A percentile compares a stretch with the other conserved stretches of the same genome.
Evolutionary conservation across 2,329 filamentous ascomycete genomes (phyloP).

Genomic region (Venturia effusa): DNA sequence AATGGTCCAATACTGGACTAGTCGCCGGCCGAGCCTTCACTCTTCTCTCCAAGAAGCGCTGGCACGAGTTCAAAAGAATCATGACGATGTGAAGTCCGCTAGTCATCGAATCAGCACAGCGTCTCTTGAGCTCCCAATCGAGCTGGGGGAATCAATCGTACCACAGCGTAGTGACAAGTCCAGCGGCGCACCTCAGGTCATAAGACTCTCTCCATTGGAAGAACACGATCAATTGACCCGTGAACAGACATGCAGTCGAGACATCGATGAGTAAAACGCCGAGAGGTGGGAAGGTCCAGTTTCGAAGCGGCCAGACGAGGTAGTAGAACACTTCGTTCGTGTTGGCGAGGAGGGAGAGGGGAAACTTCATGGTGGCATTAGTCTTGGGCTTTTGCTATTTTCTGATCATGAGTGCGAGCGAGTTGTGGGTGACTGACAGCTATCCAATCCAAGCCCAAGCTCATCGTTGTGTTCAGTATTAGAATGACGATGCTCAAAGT

Average conservation of each 20-base stretch:
- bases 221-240: background rate
- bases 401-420: background rate
- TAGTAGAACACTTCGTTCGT: conserved; percentile 1
- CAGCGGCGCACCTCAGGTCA: conserved; percentile 1
- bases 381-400: background rate
- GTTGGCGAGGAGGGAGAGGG: background rate
- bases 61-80: background rate
- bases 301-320: background rate
- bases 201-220: background rate
- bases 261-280: background rate
- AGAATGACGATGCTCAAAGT: conserved; percentile 1
- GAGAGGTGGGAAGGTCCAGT: background rate
- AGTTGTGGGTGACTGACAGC: background rate
- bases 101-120: background rate
- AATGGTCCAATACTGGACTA: background rate
- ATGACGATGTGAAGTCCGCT: conserved; percentile 1
- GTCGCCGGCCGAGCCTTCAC: background rate
- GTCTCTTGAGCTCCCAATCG: background rate
- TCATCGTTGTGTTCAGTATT: conserved; percentile 3
- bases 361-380: background rate
- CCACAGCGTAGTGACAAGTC: background rate
- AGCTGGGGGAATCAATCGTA: background rate
- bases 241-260: background rate
- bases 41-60: background rate
- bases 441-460: background rate